Base-by-base conservation (phyloP, 177 flowering plant genomes). In the Vitis hybrid region DNA sequence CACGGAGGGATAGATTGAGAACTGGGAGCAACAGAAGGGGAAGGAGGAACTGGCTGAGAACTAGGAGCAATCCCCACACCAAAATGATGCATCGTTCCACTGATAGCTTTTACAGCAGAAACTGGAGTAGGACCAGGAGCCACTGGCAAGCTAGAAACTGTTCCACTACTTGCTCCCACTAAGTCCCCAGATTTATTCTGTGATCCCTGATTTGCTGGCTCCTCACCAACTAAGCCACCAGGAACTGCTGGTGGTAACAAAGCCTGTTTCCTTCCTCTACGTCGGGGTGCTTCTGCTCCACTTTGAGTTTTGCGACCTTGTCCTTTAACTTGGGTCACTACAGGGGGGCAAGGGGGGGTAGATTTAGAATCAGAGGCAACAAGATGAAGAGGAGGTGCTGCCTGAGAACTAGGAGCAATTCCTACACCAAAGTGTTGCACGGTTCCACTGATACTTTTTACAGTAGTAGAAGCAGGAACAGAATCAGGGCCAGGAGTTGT, bases 191-290 rank as follows among this genome's bases (percentile, higher is more conserved):
- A 29, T 61, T 52, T 51, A 64, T 29, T 55, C 64, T 51, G 72
- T 21, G 67, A 10, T 56, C 58, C 60, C 5, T 58, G 74, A 67
- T 31, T 56, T 0, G 15, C 39, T 8, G 72, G 64, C 61, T 75
- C 81, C 67, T 81, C 62, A 72, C 56, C 81, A 76, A 67, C 68
- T 61, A 52, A n/a, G 70, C 57, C 65, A 60, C 60, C 71, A 68
- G 75, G 21, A 67, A 67, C 72, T 74, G 71, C 66, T 18, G 84
- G 69, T 22, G 68, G 57, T 56, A 62, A 70, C 26, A 72, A 39
- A 57, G 31, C 80, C 73, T 81, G 86, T 72, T 82, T 88, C 77
- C 74, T 89, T 70, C 85, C 86, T 71, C 90, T 81, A 9, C 87
- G 85, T 19, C 88, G 72, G 9, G 89, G 81, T 66, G 81, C 70